A percentile compares a stretch with the other conserved stretches of the same genome.
phyloP scores from a whole-genome alignment of 257 asterid genomes.

The Echium plantagineum region DNA sequence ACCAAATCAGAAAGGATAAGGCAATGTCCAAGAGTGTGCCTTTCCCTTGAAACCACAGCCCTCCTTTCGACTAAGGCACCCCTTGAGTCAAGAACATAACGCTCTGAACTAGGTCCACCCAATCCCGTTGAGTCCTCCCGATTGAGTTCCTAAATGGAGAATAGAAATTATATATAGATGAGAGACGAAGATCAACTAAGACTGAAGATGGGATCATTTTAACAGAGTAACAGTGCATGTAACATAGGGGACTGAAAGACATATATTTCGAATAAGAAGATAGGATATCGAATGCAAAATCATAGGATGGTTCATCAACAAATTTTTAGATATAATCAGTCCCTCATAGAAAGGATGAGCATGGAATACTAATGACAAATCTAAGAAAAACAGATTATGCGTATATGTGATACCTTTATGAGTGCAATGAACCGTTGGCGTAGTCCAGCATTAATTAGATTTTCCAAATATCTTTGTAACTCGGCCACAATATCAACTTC shows the following conservation, averaged over 20 bases:
- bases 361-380: constrained; percentile 8
- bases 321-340: too few relatives aligned
- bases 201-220: not conserved
- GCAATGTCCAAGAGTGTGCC: constrained; percentile 91
- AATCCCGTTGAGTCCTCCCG: constrained; percentile 88
- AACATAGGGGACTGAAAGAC: not conserved
- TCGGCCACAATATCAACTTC: constrained; percentile 72
- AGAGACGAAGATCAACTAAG: not conserved
- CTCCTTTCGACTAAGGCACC: constrained; percentile 77
- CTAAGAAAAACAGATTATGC: constrained; percentile 2
- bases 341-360: not conserved
- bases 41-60: constrained; percentile 86
- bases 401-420: constrained; percentile 45
- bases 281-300: not conserved
- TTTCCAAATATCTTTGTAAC: constrained; percentile 59
- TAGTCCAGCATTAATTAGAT: constrained; percentile 62
- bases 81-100: constrained; percentile 79
- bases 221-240: not conserved
- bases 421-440: constrained; percentile 63
- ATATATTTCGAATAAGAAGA: too few relatives aligned
- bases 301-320: not conserved
- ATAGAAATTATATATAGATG: not conserved
- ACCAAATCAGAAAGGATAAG: constrained; percentile 83
- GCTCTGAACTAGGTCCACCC: constrained; percentile 85
- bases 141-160: constrained; percentile 57